Base-by-base conservation (phyloP, 257 asterid species). In the Lithospermum erythrorhizon region DNA sequence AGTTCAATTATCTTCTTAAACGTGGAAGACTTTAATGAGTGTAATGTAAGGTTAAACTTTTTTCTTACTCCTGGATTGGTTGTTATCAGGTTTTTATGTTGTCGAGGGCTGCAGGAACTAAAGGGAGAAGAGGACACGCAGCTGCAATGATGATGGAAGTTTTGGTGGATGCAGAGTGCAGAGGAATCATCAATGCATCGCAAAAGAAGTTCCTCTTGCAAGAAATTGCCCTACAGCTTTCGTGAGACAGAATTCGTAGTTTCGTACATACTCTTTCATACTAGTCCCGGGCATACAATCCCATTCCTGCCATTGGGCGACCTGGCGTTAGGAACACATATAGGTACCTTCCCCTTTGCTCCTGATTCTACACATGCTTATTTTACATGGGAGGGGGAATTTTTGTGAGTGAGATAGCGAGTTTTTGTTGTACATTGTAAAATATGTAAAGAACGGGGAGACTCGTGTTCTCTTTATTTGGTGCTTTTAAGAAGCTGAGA, bases 111-210 rank as follows among this genome's bases (percentile, higher is more conserved):
- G 81, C 94, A 1, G 87, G 86, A 13, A 69, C 71, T 49, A 80
- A 81, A 17, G 96, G 76, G 47, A 86, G 79, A 29, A 81, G 83
- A 76, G 96, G 96, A 19, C 96, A 87, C 53, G 94, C 96, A 0
- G 96, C 87, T 25, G 89, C 96, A 41, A 82, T 87, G 66, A 87
- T 87, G 96, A 75, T 89, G 0, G 94, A 87, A 45, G 94, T 87
- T 64, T 72, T 84, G 80, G 89, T 72, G 61, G 94, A 87, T 22
- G 89, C 96, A 0, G 94, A 87, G 65, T 84, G 94, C 67, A 81
- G 80, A 64, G 83, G 80, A 19, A 66, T 79, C 60, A 87, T 87
- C 59, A 79, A 71, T 59, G 85, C 96, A 9, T 76, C 91, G n/a
- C 96, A 87, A 68, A 87, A 79, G 84, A 87, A 87, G 57, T 60